These are phyloP conservation scores for Knoxia roxburghii DNA, from an alignment of 257 asterid species.

Conservation along the genomic window DNA sequence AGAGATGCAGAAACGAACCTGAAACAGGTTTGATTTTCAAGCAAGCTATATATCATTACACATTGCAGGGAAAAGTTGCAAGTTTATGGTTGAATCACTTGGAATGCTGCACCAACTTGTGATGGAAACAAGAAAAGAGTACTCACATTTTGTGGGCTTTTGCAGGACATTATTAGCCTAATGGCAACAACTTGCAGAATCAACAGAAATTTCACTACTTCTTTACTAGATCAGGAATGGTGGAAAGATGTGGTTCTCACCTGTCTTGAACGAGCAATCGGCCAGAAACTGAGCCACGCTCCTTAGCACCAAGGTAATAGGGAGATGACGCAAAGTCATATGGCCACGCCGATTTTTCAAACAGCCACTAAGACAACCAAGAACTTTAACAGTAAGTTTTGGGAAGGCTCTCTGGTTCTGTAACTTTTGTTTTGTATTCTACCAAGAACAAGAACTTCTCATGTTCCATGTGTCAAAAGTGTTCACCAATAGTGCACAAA, in stretches of 20 bases:
- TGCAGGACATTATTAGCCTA: no score
- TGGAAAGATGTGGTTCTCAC: slow-evolving; percentile 7
- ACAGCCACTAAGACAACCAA: slow-evolving; percentile 28
- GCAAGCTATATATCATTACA: not conserved
- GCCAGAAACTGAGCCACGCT: slow-evolving; percentile 50
- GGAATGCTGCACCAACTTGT: no score
- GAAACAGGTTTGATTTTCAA: not conserved
- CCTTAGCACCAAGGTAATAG: slow-evolving; percentile 36
- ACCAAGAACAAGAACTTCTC: not conserved
- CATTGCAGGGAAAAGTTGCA: not conserved
- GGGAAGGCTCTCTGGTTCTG: not conserved
- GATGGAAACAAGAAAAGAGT: no score
- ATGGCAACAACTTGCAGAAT: not conserved
- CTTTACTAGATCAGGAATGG: not conserved
- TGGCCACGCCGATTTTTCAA: slow-evolving; percentile 36
- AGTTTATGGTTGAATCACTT: not conserved
- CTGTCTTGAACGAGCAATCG: slow-evolving; percentile 40
- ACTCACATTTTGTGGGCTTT: no score
- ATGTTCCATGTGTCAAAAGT: not conserved
- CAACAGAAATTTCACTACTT: not conserved
- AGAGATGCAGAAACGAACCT: slow-evolving; percentile 39
- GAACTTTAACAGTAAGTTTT: not conserved
- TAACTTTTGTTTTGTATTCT: not conserved
- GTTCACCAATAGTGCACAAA: no score
- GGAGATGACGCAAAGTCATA: slow-evolving; percentile 41